Percentiles rank a stretch among this genome's conserved stretches.
Conservation (phyloP, 1,284 basidiomycete genomes). For the Rhizoctonia solani region DNA sequence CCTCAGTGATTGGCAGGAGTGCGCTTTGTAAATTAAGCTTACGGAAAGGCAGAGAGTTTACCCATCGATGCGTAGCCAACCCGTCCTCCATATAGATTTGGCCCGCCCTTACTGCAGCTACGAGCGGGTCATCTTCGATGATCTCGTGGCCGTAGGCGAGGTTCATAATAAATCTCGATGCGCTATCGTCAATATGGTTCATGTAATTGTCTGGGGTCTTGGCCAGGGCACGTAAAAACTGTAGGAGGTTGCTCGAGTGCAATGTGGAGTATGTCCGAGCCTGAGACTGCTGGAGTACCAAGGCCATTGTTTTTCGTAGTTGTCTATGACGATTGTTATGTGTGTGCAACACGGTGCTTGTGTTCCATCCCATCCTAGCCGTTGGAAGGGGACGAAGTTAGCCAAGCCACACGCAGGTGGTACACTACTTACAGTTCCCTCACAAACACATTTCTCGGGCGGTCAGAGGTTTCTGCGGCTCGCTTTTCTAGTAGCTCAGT, state of each 20-base stretch:
- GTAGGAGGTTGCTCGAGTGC: conserved; percentile 8
- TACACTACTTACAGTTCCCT: conserved; percentile 2
- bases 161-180: conserved; percentile 18
- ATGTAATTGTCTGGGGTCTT: conserved; percentile 14
- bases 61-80: conserved; percentile 20
- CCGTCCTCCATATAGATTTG: conserved; percentile 15
- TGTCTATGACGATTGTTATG: conserved; percentile 23
- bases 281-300: conserved; percentile 9
- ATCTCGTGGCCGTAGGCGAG: conserved; percentile 23
- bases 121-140: conserved; percentile 17
- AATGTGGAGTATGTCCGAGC: conserved; percentile 2
- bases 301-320: conserved; percentile 1
- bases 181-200: conserved; percentile 14
- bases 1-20: background rate
- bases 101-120: background rate
- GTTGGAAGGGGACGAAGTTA: background rate
- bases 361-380: conserved; percentile 14
- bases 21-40: background rate
- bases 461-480: conserved; percentile 10
- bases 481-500: conserved; percentile 10
- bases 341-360: conserved; percentile 4
- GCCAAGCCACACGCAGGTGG: background rate
- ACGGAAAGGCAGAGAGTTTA: conserved; percentile 23
- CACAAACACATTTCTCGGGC: conserved; percentile 11
- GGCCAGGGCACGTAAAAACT: background rate